phyloP scores from a whole-genome alignment of 495 filamentous ascomycete genomes.

The Podospora anserina region DNA sequence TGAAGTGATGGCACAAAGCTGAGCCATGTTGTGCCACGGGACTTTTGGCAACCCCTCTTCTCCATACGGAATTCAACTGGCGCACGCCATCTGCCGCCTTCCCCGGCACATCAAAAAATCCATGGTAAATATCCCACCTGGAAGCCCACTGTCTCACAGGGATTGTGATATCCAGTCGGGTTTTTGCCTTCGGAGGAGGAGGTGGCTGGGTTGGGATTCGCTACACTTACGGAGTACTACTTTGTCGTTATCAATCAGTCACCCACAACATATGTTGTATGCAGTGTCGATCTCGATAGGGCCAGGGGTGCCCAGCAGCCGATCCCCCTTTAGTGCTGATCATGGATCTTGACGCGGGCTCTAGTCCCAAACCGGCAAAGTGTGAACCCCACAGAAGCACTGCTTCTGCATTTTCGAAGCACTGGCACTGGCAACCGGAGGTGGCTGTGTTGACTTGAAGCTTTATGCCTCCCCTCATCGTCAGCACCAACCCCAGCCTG shows the following conservation, averaged over 20 bases:
- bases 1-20: not conserved
- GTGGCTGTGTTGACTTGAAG: slow-evolving; percentile 6
- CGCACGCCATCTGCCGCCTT: not conserved
- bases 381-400: not conserved
- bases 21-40: not conserved
- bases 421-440: slow-evolving; percentile 4
- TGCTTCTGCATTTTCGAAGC: not conserved
- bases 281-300: not conserved
- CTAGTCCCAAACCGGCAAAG: slow-evolving; percentile 9
- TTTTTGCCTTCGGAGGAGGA: slow-evolving; percentile 3
- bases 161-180: not conserved
- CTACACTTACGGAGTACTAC: not conserved
- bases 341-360: not conserved
- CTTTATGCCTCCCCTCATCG: not conserved
- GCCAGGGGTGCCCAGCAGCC: not conserved
- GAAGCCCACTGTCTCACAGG: slow-evolving; percentile 6
- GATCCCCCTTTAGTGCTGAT: slow-evolving; percentile 13
- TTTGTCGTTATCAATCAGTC: slow-evolving; percentile 9
- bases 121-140: not conserved
- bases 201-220: not conserved
- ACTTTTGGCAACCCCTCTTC: not conserved
- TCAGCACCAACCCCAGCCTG: not conserved
- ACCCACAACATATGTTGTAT: not conserved
- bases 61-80: not conserved
- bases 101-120: not conserved